phyloP scores from a whole-genome alignment of 1,284 basidiomycete genomes.

The Papiliotrema laurentii region DNA sequence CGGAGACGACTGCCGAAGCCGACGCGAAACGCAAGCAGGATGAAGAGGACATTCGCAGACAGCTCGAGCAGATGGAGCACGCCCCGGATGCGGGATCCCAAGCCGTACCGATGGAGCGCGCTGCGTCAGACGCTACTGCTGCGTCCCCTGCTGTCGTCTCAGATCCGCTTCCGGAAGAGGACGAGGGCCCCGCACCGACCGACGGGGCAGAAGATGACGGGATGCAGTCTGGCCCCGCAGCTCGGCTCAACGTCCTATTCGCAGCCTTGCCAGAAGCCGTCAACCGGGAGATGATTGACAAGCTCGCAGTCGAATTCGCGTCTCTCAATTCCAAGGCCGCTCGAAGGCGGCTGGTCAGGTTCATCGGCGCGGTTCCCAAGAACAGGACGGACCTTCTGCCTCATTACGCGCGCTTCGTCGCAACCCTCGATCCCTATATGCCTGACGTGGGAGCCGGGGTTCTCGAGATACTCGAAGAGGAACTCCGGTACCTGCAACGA shows the following conservation, averaged over 20 bases:
- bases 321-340: conserved; percentile 95
- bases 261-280: conserved; percentile 89
- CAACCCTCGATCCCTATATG: conserved; percentile 87
- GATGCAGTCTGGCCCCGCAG: conserved; percentile 72
- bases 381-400: conserved; percentile 86
- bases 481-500: conserved; percentile 91
- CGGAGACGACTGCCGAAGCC: conserved; percentile 19
- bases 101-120: conserved; percentile 5
- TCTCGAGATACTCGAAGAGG: conserved; percentile 80
- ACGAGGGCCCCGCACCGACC: conserved; percentile 26
- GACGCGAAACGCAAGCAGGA: conserved; percentile 44
- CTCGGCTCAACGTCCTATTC: conserved; percentile 85
- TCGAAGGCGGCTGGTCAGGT: conserved; percentile 81
- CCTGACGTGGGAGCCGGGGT: conserved; percentile 83
- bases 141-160: neutral
- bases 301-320: conserved; percentile 91
- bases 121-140: conserved; percentile 45
- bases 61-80: conserved; percentile 40
- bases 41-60: conserved; percentile 52
- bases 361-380: conserved; percentile 78
- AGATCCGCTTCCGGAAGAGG: conserved; percentile 26
- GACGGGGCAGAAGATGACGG: conserved; percentile 37
- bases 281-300: conserved; percentile 87
- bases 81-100: conserved; percentile 3
- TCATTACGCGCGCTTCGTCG: conserved; percentile 86